Percentiles rank a stretch among this genome's conserved stretches.
These are phyloP conservation scores for Ophiocordyceps camponoti-rufipedis DNA, from an alignment of 2,329 filamentous ascomycete genomes.

Conservation along the genomic window DNA sequence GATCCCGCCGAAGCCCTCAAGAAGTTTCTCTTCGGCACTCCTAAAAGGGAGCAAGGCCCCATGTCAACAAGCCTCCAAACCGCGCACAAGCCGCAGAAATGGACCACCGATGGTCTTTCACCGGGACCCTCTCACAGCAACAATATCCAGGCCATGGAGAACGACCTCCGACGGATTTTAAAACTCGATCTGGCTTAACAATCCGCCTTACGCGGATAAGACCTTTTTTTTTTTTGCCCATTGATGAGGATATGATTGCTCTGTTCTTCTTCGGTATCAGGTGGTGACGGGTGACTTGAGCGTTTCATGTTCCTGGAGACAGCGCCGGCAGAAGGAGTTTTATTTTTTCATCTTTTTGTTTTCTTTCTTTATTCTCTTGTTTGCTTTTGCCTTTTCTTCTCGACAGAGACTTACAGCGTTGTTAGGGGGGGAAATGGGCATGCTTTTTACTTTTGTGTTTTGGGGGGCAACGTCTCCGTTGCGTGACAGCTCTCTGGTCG, in stretches of 20 bases:
- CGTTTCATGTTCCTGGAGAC: no score
- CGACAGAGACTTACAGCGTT: background rate
- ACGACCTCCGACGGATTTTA: conserved; percentile 32
- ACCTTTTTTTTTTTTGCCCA: background rate
- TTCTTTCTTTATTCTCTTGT: no score
- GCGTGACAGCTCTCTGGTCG: background rate
- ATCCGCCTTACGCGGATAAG: background rate
- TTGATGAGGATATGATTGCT: background rate
- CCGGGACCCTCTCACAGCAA: conserved; percentile 4
- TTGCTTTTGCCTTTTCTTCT: background rate
- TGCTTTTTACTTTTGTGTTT: background rate
- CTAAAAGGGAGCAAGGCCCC: conserved; percentile 1
- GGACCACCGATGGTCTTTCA: conserved; percentile 1
- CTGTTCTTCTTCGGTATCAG: background rate
- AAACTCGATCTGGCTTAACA: conserved; percentile 19
- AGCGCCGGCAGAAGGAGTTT: no score
- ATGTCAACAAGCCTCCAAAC: background rate
- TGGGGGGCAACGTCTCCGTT: background rate
- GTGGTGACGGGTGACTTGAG: no score
- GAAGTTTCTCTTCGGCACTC: conserved; percentile 31
- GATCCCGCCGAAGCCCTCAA: conserved; percentile 33
- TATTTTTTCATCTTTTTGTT: no score
- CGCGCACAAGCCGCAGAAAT: background rate
- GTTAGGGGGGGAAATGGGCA: background rate
- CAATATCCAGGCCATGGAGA: conserved; percentile 32